A percentile compares a stretch with the other conserved stretches of the same genome.
These are phyloP conservation scores for Aspergillus olivimuriae DNA, from an alignment of 495 filamentous ascomycete genomes.

Conservation along the genomic window DNA sequence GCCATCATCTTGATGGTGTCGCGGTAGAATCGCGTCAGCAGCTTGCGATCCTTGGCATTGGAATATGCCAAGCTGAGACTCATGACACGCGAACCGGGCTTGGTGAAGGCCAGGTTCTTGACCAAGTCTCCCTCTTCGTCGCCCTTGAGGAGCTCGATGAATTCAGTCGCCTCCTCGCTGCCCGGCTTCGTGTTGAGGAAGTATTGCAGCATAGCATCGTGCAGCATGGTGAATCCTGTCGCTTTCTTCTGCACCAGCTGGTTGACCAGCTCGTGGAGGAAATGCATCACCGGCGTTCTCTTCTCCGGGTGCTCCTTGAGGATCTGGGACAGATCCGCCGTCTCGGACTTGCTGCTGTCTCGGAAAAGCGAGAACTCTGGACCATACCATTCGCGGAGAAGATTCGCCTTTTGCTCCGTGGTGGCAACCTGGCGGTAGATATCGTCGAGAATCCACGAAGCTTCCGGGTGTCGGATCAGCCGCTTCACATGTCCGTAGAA, in stretches of 20 bases:
- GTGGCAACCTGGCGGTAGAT: conserved; percentile 84
- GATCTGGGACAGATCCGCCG: conserved; percentile 63
- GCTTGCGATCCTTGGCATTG: conserved; percentile 86
- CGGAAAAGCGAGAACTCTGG: conserved; percentile 84
- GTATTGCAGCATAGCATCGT: conserved; percentile 97
- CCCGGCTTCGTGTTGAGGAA: conserved; percentile 72
- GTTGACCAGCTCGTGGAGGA: conserved; percentile 79
- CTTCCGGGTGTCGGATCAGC: conserved; percentile 91
- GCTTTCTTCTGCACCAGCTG: conserved; percentile 89
- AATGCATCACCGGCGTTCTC: conserved; percentile 75
- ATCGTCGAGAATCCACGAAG: conserved; percentile 95
- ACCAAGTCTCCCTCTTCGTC: conserved; percentile 84
- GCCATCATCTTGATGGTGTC: conserved; percentile 78
- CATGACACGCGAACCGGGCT: conserved; percentile 74
- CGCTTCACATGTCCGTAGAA: conserved; percentile 90
- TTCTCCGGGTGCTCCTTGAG: conserved; percentile 75
- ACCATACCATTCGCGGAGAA: conserved; percentile 96
- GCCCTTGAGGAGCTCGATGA: conserved; percentile 81
- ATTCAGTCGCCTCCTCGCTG: conserved; percentile 74
- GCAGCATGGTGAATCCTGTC: conserved; percentile 90
- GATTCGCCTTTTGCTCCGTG: conserved; percentile 68
- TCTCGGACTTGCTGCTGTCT: conserved; percentile 37
- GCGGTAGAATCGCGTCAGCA: conserved; percentile 78
- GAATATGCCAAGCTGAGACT: conserved; percentile 76
- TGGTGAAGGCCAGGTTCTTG: conserved; percentile 94